Base-by-base conservation (phyloP, 2,329 filamentous ascomycete genomes). In the Biscogniauxia mediterranea region DNA sequence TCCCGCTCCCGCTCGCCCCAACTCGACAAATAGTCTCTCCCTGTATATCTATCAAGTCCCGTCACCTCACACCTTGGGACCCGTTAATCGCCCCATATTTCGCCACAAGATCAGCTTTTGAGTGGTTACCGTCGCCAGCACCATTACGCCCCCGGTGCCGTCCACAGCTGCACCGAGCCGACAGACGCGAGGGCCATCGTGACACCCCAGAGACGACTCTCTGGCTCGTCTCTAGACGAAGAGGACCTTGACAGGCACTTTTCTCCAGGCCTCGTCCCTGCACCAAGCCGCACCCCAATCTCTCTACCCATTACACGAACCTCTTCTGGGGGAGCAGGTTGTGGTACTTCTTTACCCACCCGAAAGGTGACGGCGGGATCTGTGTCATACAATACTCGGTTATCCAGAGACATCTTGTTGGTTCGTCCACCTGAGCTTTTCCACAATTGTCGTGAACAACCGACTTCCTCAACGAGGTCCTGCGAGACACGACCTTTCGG, bases 351-450 rank as follows among this genome's bases (percentile, higher is more conserved):
- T 65, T 64, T 63, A 68, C 67, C 68, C 69, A 69, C 69, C 70
- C 69, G 70, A 74, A 46, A 66, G 69, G 73, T 73, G 70, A 73
- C 73, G 71, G 73, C 75, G 69, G 71, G 70, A 74, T 75, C 73
- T 73, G 63, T 75, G 76, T 77, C 67, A 69, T 72, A 78, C 76
- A 67, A 61, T 66, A 71, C 73, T 74, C 73, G 73, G 71, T 65
- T 74, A 74, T 73, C 71, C 71, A 76, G 71, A 71, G 69, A 73
- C 71, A 70, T 63, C 66, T 69, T 65, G 69, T 71, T 75, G 70
- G 70, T 61, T 71, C 66, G 59, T 66, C 61, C 60, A 59, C 61
- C 66, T 67, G 65, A 64, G 65, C 60, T 62, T 68, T 67, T 64
- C 64, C 64, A 60, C 57, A 68, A 68, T 57, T 63, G 65, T 70